These are phyloP conservation scores for Pseudopithomyces maydicus DNA, from an alignment of 2,329 filamentous ascomycete species.

Conservation along the genomic window DNA sequence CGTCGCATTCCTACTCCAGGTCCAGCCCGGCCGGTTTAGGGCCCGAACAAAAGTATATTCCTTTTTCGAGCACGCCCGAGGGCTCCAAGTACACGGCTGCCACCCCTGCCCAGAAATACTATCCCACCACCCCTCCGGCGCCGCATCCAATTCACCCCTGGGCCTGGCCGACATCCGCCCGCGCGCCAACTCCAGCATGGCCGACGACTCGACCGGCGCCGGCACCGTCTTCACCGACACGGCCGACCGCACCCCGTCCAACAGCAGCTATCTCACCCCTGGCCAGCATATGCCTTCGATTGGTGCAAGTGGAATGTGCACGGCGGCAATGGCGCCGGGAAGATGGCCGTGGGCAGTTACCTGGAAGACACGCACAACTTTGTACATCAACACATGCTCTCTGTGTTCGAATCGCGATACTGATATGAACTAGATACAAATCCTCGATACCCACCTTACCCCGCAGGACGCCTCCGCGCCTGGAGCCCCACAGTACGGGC, in stretches of 20 bases:
- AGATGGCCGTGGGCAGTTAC: conserved; percentile 94
- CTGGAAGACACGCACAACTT: conserved; percentile 98
- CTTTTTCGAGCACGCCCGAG: conserved; percentile 68
- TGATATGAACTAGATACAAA: conserved; percentile 75
- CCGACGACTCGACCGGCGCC: conserved; percentile 69
- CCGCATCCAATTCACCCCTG: conserved; percentile 82
- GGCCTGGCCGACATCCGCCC: conserved; percentile 91
- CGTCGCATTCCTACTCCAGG: conserved; percentile 70
- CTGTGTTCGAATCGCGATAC: conserved; percentile 12
- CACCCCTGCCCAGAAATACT: conserved; percentile 64
- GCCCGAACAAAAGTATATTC: conserved; percentile 65
- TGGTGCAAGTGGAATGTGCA: conserved; percentile 98
- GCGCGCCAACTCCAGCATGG: conserved; percentile 79
- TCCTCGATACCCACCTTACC: conserved; percentile 82
- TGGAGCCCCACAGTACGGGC: conserved; percentile 71
- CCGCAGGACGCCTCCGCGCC: conserved; percentile 71
- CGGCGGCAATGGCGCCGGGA: conserved; percentile 73
- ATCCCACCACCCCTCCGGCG: conserved; percentile 56
- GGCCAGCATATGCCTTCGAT: conserved; percentile 95
- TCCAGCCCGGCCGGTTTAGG: conserved; percentile 75
- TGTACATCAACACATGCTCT: conserved; percentile 60
- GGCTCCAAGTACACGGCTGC: conserved; percentile 53
- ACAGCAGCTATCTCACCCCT: conserved; percentile 95
- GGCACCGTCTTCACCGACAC: conserved; percentile 65
- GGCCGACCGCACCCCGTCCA: conserved; percentile 66